Evolutionary conservation across 176 grass and related monocot genomes (phyloP).

Genomic region (Carex scoparia): DNA sequence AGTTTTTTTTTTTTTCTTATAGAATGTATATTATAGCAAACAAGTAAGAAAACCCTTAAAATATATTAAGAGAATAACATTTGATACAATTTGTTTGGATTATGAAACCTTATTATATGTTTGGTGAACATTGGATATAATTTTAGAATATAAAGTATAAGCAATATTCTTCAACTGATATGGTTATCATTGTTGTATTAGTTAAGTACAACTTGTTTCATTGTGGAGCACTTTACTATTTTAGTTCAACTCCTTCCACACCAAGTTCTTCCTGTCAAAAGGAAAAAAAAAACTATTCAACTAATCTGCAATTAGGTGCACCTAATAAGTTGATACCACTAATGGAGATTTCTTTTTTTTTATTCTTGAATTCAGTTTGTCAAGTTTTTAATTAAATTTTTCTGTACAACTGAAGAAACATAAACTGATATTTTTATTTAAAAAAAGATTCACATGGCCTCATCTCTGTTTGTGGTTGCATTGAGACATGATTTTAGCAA

Average conservation of each 20-base stretch:
- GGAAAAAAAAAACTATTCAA: neutral
- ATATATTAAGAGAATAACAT: neutral
- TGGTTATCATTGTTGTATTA: neutral
- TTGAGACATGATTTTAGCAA: neutral
- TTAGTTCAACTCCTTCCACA: no score
- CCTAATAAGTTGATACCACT: conserved; percentile 7
- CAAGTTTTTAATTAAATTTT: neutral
- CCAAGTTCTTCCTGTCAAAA: neutral
- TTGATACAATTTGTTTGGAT: neutral
- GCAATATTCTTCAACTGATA: neutral
- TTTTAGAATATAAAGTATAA: neutral
- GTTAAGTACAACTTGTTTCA: neutral
- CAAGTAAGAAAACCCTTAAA: neutral
- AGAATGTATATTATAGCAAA: neutral
- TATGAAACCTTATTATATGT: neutral
- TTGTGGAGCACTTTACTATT: neutral
- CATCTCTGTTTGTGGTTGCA: neutral
- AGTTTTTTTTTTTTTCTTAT: neutral
- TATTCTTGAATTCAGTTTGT: neutral
- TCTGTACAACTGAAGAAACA: neutral
- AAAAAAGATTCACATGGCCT: neutral
- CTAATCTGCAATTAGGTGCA: neutral
- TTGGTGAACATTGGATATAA: neutral
- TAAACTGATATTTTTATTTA: neutral
- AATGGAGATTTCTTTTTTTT: neutral